Evolutionary conservation across 768 basidiomycete genomes (phyloP).

Genomic region (Leccinum longicurvipes): DNA sequence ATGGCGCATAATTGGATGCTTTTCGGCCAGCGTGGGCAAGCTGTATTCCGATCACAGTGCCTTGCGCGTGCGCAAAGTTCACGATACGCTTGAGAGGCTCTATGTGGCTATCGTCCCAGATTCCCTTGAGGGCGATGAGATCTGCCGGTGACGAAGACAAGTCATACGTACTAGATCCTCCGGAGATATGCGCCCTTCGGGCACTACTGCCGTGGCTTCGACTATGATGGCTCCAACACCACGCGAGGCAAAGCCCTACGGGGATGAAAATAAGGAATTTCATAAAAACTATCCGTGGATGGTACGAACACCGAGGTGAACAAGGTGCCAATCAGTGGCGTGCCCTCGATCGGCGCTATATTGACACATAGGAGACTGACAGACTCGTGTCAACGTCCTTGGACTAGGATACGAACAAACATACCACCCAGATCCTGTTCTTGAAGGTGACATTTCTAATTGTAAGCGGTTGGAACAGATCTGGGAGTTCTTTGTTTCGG

Average conservation of each 20-base stretch:
- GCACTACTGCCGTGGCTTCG: constrained; percentile 72
- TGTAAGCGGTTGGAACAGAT: constrained; percentile 63
- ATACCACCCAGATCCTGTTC: constrained; percentile 69
- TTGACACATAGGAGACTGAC: constrained; percentile 76
- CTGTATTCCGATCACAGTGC: constrained; percentile 72
- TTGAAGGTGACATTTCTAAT: constrained; percentile 64
- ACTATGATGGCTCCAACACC: constrained; percentile 68
- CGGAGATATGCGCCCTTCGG: constrained; percentile 75
- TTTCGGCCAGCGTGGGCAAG: constrained; percentile 75
- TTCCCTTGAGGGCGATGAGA: constrained; percentile 36
- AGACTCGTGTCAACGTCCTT: neutral
- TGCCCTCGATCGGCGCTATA: constrained; percentile 74
- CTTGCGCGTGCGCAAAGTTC: constrained; percentile 69
- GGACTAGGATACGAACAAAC: neutral
- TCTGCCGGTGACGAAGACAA: neutral
- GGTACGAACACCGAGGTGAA: constrained; percentile 60
- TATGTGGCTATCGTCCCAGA: constrained; percentile 79
- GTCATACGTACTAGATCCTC: constrained; percentile 58
- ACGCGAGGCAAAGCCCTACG: constrained; percentile 60
- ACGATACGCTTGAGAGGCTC: constrained; percentile 67
- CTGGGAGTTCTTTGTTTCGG: constrained; percentile 50
- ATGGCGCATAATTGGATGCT: constrained; percentile 66
- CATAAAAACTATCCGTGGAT: neutral
- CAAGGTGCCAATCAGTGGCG: constrained; percentile 80
- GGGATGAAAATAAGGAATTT: neutral